Conservation (phyloP, 2,329 filamentous ascomycete genomes). For the Capronia epimyces region DNA sequence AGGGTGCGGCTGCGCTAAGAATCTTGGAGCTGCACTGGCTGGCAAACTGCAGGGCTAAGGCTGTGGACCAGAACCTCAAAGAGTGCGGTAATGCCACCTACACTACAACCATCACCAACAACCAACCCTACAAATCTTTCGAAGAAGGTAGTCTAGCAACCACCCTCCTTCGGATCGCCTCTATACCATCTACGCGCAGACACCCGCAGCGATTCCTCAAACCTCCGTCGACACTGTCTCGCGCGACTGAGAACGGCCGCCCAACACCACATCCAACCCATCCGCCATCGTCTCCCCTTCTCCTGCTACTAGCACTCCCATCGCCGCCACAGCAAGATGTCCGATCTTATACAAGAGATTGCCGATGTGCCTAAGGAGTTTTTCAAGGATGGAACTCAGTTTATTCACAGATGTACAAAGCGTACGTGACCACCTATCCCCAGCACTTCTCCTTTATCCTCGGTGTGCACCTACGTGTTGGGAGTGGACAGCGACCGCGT, state of each 20-base stretch:
- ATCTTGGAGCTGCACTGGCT: no score
- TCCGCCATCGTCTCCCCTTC: neutral
- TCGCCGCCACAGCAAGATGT: constrained; percentile 38
- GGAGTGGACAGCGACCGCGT: neutral
- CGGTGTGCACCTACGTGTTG: neutral
- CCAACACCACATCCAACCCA: neutral
- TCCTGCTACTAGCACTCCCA: neutral
- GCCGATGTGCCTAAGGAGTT: constrained; percentile 55
- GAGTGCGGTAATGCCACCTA: no score
- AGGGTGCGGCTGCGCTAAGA: no score
- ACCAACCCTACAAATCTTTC: no score
- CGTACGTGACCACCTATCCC: constrained; percentile 34
- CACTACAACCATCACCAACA: no score
- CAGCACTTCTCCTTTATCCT: neutral
- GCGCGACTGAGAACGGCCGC: neutral
- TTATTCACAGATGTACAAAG: constrained; percentile 47
- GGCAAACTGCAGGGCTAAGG: no score
- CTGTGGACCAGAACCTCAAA: no score
- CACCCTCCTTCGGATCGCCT: no score
- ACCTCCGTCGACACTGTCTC: no score
- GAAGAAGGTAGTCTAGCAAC: no score
- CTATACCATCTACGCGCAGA: no score
- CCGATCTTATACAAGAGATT: constrained; percentile 57
- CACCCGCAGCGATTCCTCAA: no score
- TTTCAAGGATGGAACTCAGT: constrained; percentile 46